Evolutionary conservation across 2,329 filamentous ascomycete genomes (phyloP), one percentile per base, ranked within the genome.

Genomic region (Trichoderma oligosporum): DNA sequence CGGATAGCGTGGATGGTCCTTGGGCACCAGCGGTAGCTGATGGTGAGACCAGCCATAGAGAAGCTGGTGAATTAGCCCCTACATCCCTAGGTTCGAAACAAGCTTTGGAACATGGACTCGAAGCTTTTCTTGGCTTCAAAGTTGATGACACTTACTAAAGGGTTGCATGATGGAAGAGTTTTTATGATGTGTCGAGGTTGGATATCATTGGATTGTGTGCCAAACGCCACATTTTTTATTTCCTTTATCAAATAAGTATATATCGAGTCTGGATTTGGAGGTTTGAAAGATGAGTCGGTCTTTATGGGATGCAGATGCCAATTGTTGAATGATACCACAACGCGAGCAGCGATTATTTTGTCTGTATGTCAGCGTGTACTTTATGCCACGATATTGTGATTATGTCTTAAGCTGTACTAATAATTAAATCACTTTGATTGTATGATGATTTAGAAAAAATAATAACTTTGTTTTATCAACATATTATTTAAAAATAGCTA

Each of bases 101-200:
- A 2, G 76, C 77, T 9, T 79, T 83, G 46, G 38, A 27, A 11
- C 45, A 42, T 44, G 54, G 54, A 16, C 38, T 44, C 16, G 45
- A 49, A 14, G 54, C 44, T 44, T 57, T 45, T 38, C 54, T 47
- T 25, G 53, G 44, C n/a, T 56, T 39, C 36, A 47, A 24, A 8
- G 18, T 56, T 33, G 53, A 56, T 41, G 45, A 56, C 27, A 24
- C 35, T 39, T 56, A 56, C 27, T 56, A 14, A 41, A 41, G 25
- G n/a, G 25, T 39, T 16, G 25, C 25, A 56, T 35, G 18, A 39
- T 39, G 36, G 53, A 24, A 11, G 33, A n/a, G 9, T 38, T 48
- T 38, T 38, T 45, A 55, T 55, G 31, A 46, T 46, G 41, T 45
- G 33, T 46, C 41, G 39, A 31, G 25, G 44, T 42, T 44, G 42